Evolutionary conservation across 2,329 filamentous ascomycete species (phyloP).

Genomic region (Canariomyces notabilis): DNA sequence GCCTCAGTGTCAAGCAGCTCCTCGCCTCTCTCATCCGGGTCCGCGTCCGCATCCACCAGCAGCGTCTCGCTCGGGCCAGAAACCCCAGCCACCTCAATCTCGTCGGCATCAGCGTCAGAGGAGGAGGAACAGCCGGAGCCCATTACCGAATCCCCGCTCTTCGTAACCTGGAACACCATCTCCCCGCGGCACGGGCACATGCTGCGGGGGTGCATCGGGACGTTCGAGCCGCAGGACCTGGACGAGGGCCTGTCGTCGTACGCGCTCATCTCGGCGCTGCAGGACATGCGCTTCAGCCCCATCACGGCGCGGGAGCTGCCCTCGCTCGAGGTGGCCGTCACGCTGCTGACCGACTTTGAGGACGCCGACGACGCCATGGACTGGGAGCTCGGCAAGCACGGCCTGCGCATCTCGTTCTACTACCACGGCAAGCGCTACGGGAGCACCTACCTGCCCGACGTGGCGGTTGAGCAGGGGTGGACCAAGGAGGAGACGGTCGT

Average conservation of each 20-base stretch:
- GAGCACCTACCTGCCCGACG: slow-evolving; percentile 87
- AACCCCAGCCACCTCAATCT: slow-evolving; percentile 41
- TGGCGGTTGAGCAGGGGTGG: slow-evolving; percentile 91
- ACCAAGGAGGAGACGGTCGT: slow-evolving; percentile 85
- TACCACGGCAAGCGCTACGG: slow-evolving; percentile 69
- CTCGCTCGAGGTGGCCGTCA: slow-evolving; percentile 61
- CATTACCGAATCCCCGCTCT: slow-evolving; percentile 64
- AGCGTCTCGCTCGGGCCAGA: slow-evolving; percentile 31
- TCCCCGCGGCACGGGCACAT: slow-evolving; percentile 55
- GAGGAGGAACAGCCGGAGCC: slow-evolving; percentile 21
- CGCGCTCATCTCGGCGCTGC: slow-evolving; percentile 69
- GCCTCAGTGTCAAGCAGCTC: slow-evolving; percentile 33
- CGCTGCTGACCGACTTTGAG: slow-evolving; percentile 82
- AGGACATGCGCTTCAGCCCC: slow-evolving; percentile 59
- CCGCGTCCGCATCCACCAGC: slow-evolving; percentile 26
- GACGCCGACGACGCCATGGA: slow-evolving; percentile 67
- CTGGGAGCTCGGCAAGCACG: slow-evolving; percentile 83
- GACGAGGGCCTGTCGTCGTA: slow-evolving; percentile 70
- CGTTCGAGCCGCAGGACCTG: slow-evolving; percentile 75
- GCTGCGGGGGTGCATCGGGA: slow-evolving; percentile 92
- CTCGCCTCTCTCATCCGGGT: slow-evolving; percentile 27
- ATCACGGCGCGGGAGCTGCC: slow-evolving; percentile 52
- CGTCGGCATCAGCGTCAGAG: slow-evolving; percentile 24
- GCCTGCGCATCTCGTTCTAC: slow-evolving; percentile 80
- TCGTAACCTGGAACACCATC: slow-evolving; percentile 90